Conservation (phyloP, 768 basidiomycete genomes). For the Suillus luteus region DNA sequence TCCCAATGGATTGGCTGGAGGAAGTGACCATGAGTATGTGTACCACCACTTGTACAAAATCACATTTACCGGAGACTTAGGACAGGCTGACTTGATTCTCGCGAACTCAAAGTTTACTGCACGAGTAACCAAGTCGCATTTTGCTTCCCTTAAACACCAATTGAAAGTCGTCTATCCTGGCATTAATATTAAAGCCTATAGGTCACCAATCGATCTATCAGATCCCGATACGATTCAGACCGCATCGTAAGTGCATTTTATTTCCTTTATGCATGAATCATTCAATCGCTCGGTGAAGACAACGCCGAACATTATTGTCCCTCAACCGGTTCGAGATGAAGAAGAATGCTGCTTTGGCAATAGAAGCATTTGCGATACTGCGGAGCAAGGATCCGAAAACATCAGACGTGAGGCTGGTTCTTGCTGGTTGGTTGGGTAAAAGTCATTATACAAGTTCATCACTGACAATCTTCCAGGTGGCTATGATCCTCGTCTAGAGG, state of each 20-base stretch:
- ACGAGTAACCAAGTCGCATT: slow-evolving; percentile 75
- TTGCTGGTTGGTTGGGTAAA: slow-evolving; percentile 57
- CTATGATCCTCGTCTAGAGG: slow-evolving; percentile 84
- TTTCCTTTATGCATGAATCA: not conserved
- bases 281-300: slow-evolving; percentile 40
- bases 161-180: slow-evolving; percentile 94
- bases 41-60: not conserved
- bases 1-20: slow-evolving; percentile 89
- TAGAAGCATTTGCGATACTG: slow-evolving; percentile 72
- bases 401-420: slow-evolving; percentile 62
- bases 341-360: slow-evolving; percentile 85
- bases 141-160: slow-evolving; percentile 60
- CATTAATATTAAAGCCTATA: slow-evolving; percentile 81
- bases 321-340: slow-evolving; percentile 96
- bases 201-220: slow-evolving; percentile 39
- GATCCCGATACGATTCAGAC: slow-evolving; percentile 57
- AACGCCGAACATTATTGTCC: slow-evolving; percentile 75
- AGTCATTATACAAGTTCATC: slow-evolving; percentile 7
- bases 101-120: slow-evolving; percentile 92
- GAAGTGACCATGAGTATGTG: slow-evolving; percentile 83
- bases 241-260: slow-evolving; percentile 48
- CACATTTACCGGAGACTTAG: slow-evolving; percentile 40
- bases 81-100: slow-evolving; percentile 86
- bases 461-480: slow-evolving; percentile 55
- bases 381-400: slow-evolving; percentile 29